phyloP scores from a whole-genome alignment of 2,329 filamentous ascomycete species.

The Pochonia chlamydosporia region DNA sequence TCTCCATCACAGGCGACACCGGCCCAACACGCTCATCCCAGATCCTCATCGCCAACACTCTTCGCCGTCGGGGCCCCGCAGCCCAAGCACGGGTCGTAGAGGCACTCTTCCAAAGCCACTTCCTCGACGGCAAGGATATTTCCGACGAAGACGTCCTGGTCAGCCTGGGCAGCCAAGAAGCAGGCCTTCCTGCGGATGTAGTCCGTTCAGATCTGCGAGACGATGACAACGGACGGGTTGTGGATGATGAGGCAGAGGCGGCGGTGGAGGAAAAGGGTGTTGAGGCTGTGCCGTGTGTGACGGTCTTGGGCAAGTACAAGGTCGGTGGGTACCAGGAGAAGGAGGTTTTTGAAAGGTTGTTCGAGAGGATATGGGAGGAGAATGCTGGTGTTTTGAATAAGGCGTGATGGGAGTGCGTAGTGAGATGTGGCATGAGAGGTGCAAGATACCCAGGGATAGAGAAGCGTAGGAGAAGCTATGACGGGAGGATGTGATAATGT shows the following conservation, averaged over 20 bases:
- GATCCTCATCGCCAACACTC: conserved; percentile 39
- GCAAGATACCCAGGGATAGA: neutral
- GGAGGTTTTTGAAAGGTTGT: conserved; percentile 59
- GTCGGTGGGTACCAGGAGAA: conserved; percentile 67
- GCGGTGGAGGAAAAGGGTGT: conserved; percentile 33
- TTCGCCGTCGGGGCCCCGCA: conserved; percentile 20
- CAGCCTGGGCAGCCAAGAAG: conserved; percentile 23
- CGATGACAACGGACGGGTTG: conserved; percentile 17
- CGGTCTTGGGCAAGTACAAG: conserved; percentile 61
- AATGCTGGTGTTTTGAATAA: neutral
- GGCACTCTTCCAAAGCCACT: conserved; percentile 35
- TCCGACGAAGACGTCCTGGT: conserved; percentile 34
- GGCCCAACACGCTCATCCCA: conserved; percentile 41
- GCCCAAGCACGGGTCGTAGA: conserved; percentile 35
- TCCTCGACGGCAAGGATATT: conserved; percentile 35
- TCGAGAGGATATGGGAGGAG: conserved; percentile 46
- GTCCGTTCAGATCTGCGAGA: conserved; percentile 24
- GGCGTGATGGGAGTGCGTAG: no score
- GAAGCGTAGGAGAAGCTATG: no score
- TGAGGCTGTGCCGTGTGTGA: conserved; percentile 67
- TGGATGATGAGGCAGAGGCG: conserved; percentile 25
- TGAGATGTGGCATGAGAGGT: no score
- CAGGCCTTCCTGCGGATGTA: conserved; percentile 22
- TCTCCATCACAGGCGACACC: conserved; percentile 34
- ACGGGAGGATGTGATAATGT: no score